These are phyloP conservation scores for Lachancea nothofagi DNA, from an alignment of 805 yeast genomes.

Conservation along the genomic window DNA sequence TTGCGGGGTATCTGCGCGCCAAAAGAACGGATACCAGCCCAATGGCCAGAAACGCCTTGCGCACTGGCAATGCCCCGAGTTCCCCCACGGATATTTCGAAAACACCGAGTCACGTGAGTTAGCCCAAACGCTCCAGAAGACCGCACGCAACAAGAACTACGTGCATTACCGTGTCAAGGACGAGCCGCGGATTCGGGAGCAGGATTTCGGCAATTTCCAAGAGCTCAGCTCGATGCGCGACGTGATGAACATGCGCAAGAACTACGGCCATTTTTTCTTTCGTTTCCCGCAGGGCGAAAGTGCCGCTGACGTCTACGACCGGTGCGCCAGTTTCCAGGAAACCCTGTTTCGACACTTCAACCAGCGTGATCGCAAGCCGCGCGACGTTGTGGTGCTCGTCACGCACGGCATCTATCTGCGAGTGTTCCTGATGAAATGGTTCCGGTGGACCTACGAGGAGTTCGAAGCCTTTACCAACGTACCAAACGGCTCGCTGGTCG, in stretches of 20 bases:
- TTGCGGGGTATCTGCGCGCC: constrained; percentile 22
- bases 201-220: constrained; percentile 93
- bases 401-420: constrained; percentile 95
- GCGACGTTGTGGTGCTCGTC: constrained; percentile 77
- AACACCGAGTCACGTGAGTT: constrained; percentile 15
- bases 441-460: constrained; percentile 84
- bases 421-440: constrained; percentile 92
- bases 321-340: constrained; percentile 87
- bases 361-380: constrained; percentile 49
- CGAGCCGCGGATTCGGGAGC: constrained; percentile 90
- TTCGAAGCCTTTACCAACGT: constrained; percentile 80
- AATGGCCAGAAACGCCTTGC: constrained; percentile 25
- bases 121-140: not conserved
- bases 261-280: constrained; percentile 84
- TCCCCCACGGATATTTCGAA: constrained; percentile 28
- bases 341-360: constrained; percentile 77
- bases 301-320: constrained; percentile 92
- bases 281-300: constrained; percentile 91
- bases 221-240: constrained; percentile 68
- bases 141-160: constrained; percentile 15
- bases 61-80: constrained; percentile 24
- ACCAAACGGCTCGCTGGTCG: constrained; percentile 76
- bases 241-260: constrained; percentile 79
- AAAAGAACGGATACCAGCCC: constrained; percentile 23
- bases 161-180: constrained; percentile 59